Conservation (phyloP, 2,329 filamentous ascomycete species). For the Alternaria postmessia region DNA sequence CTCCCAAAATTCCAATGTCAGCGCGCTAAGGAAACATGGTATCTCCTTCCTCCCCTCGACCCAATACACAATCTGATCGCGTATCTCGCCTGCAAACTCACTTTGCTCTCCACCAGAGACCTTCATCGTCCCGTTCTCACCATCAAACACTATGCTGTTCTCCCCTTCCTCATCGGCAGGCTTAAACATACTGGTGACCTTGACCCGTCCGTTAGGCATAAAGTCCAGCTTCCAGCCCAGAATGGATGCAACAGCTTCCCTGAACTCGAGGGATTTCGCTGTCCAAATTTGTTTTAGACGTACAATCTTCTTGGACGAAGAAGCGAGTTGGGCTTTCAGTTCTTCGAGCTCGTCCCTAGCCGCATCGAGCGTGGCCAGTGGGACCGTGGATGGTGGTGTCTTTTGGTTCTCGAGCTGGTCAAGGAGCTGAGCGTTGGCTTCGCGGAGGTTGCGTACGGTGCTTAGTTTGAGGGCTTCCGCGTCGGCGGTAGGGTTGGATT, state of each 20-base stretch:
- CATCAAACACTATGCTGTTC: slow-evolving; percentile 81
- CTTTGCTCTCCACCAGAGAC: slow-evolving; percentile 89
- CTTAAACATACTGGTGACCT: slow-evolving; percentile 86
- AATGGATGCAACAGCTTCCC: slow-evolving; percentile 89
- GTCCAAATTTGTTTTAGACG: slow-evolving; percentile 94
- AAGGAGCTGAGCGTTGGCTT: slow-evolving; percentile 85
- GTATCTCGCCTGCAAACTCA: slow-evolving; percentile 84
- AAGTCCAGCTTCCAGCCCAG: slow-evolving; percentile 96
- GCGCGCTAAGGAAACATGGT: slow-evolving; percentile 87
- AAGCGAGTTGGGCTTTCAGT: slow-evolving; percentile 58
- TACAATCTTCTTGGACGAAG: slow-evolving; percentile 79
- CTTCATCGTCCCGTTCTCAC: slow-evolving; percentile 97
- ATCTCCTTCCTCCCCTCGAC: slow-evolving; percentile 93
- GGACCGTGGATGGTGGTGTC: slow-evolving; percentile 65
- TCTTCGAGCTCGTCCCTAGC: slow-evolving; percentile 78
- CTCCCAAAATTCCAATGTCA: slow-evolving; percentile 94
- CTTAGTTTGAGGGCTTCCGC: slow-evolving; percentile 83
- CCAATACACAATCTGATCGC: slow-evolving; percentile 91
- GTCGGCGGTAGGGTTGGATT: slow-evolving; percentile 90
- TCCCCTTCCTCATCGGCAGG: slow-evolving; percentile 68
- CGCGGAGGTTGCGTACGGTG: slow-evolving; percentile 78
- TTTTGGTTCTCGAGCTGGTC: slow-evolving; percentile 67
- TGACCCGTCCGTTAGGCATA: slow-evolving; percentile 95
- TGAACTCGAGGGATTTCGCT: slow-evolving; percentile 91
- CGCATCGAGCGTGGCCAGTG: slow-evolving; percentile 77